Conservation (phyloP, 345 rosid genomes). For the Tarenaya hassleriana region DNA sequence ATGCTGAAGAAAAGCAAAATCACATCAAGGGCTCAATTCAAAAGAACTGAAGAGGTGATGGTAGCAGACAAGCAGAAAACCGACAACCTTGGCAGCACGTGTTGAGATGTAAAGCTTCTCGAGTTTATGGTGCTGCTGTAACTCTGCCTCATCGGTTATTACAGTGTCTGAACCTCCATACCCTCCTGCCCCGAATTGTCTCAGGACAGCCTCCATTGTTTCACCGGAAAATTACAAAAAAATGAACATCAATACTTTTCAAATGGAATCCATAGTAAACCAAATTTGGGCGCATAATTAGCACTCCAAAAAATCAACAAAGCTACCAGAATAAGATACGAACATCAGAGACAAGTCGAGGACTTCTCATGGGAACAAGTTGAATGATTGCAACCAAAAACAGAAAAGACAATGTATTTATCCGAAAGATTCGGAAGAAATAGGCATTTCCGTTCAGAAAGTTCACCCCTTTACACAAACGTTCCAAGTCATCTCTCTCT, state of each 20-base stretch:
- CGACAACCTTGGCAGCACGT: constrained; percentile 74
- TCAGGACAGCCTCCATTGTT: constrained; percentile 68
- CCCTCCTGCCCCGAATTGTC: constrained; percentile 86
- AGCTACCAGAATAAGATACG: too few relatives aligned
- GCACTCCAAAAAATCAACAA: not conserved
- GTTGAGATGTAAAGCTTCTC: constrained; percentile 93
- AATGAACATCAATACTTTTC: too few relatives aligned
- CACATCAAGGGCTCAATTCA: constrained; percentile 5
- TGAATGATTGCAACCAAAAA: too few relatives aligned
- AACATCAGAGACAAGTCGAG: too few relatives aligned
- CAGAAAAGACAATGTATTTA: too few relatives aligned
- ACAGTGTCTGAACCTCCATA: constrained; percentile 72
- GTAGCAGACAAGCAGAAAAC: constrained; percentile 5
- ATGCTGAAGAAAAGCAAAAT: constrained; percentile 45
- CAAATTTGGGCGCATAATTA: too few relatives aligned
- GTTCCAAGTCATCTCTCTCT: too few relatives aligned
- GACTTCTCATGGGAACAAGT: too few relatives aligned
- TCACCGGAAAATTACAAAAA: constrained; percentile 14
- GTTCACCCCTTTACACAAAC: too few relatives aligned
- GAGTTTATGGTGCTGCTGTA: constrained; percentile 73
- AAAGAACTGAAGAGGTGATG: constrained; percentile 1
- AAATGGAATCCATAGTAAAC: too few relatives aligned
- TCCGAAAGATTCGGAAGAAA: too few relatives aligned
- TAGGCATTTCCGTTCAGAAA: too few relatives aligned
- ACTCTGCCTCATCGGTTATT: constrained; percentile 67